Evolutionary conservation across 2,329 filamentous ascomycete genomes (phyloP), one percentile per base, ranked within the genome.

Genomic region (Claviceps quebecensis): DNA sequence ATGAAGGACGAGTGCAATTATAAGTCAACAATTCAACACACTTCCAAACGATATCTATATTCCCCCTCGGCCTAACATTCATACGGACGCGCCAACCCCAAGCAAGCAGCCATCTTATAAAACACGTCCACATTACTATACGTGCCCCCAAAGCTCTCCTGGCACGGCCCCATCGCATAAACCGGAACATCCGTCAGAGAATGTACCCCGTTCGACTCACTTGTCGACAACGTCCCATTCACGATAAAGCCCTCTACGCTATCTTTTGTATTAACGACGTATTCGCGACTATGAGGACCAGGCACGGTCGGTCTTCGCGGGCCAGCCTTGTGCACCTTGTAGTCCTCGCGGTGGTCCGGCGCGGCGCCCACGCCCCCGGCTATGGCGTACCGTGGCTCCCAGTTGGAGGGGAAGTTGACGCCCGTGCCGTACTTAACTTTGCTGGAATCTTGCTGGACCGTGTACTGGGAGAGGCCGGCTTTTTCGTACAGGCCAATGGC

Each of bases 361-460:
- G 77, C 77, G 36, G 85, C 85, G 47, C 74, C 78, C 38, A 87
- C 67, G 48, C 87, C 87, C 43, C 81, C 76, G 52, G 85, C 86
- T 48, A 94, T 79, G 53, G 85, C 84, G 69, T 91, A 93, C 36
- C 87, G 78, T 14, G 87, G 87, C 63, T 87, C 84, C 87, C 87
- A 93, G 72, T 87, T 88, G 55, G 78, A 73, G 22, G 87, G 87
- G 74, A 93, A 94, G 70, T 86, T 78, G 58, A 79, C 74, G 49
- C 84, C 83, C 23, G 86, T 85, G 59, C 76, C 76, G 72, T 91
- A 91, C 52, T 78, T 77, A 56, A 85, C 74, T 54, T 77, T 76
- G 39, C 71, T 67, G 56, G 70, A 68, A 50, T 29, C 26, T 29
- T 73, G 70, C 41, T 78, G 43, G 8, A 3, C 70, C 4, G 78